Conservation (phyloP, 306 rosid genomes). For the Fagus sylvatica region DNA sequence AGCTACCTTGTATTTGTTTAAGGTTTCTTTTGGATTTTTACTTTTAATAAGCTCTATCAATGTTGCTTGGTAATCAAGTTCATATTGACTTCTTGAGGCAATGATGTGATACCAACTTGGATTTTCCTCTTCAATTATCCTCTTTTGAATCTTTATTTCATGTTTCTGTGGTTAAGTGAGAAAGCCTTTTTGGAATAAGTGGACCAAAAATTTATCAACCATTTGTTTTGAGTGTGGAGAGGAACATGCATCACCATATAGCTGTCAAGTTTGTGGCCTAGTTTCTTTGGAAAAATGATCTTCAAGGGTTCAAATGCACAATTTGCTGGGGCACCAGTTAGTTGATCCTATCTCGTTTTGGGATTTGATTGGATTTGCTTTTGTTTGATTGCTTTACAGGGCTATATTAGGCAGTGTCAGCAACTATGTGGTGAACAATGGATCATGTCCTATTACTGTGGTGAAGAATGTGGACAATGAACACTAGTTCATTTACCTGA, state of each 20-base stretch:
- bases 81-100: background rate
- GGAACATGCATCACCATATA: background rate
- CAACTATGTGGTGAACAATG: conserved; percentile 72
- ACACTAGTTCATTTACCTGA: background rate
- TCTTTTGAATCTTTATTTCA: background rate
- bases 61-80: background rate
- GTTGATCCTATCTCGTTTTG: background rate
- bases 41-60: background rate
- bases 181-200: background rate
- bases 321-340: background rate
- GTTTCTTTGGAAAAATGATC: background rate
- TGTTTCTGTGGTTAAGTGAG: background rate
- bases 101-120: background rate
- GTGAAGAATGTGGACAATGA: conserved; percentile 47
- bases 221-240: background rate
- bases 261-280: background rate
- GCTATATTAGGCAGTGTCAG: conserved; percentile 88
- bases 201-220: background rate
- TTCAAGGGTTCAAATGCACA: background rate
- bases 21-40: background rate
- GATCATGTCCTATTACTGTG: conserved; percentile 71
- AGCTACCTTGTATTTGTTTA: too few species aligned
- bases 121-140: background rate
- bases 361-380: conserved; percentile 24
- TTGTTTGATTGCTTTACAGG: conserved; percentile 35